Conservation (phyloP, 2,329 filamentous ascomycete species). For the Fusarium ambrosium region DNA sequence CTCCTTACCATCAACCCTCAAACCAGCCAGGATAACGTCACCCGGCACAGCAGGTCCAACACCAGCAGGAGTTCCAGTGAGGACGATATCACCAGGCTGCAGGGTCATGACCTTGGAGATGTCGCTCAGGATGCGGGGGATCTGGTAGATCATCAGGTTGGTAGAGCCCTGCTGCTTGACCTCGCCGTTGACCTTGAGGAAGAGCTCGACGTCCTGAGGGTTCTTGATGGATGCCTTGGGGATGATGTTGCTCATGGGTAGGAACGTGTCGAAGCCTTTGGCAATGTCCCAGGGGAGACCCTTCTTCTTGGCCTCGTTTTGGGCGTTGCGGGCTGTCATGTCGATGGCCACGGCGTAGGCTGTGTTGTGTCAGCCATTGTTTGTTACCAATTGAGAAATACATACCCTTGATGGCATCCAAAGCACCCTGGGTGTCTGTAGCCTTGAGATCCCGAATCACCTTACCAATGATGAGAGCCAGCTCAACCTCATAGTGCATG, state of each 20-base stretch:
- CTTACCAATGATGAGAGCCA: constrained; percentile 90
- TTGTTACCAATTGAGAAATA: neutral
- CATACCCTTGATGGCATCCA: constrained; percentile 84
- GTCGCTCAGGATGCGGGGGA: constrained; percentile 88
- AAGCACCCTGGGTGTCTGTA: constrained; percentile 79
- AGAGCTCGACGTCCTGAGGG: constrained; percentile 90
- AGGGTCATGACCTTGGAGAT: constrained; percentile 96
- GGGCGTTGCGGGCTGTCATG: constrained; percentile 95
- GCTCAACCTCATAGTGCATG: constrained; percentile 95
- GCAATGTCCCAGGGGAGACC: constrained; percentile 95
- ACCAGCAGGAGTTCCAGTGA: constrained; percentile 98
- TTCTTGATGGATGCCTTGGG: constrained; percentile 84
- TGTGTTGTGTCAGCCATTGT: constrained; percentile 50
- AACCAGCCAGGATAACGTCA: constrained; percentile 87
- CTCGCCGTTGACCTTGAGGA: constrained; percentile 85
- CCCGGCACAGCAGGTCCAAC: constrained; percentile 89
- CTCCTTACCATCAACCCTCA: constrained; percentile 85
- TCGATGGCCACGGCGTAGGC: constrained; percentile 94
- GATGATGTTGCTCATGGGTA: constrained; percentile 87
- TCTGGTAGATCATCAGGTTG: constrained; percentile 92
- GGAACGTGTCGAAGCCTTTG: constrained; percentile 98
- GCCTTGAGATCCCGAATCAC: constrained; percentile 80
- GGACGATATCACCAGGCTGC: constrained; percentile 89
- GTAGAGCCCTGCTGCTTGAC: constrained; percentile 88
- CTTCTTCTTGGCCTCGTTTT: constrained; percentile 96